A percentile compares a stretch with the other conserved stretches of the same genome.
Evolutionary conservation across 139 green algal genomes (phyloP).

Genomic region (Chlamydomonas eustigma): DNA sequence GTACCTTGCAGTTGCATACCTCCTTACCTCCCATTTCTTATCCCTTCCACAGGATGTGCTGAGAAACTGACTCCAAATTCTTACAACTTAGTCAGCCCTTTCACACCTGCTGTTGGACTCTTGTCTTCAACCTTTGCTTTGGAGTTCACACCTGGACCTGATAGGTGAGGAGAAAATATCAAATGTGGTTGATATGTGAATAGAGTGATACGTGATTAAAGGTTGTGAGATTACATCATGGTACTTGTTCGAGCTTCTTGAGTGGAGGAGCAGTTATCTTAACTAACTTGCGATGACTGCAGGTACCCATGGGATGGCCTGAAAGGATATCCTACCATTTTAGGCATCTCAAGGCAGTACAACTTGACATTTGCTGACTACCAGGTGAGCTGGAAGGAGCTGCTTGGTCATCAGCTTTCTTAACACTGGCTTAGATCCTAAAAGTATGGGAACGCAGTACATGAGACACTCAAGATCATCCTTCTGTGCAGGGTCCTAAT

Average conservation of each 20-base stretch:
- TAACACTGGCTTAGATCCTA: background rate
- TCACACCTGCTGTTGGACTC: conserved; percentile 28
- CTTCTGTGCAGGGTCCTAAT: background rate
- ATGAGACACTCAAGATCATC: too few species aligned
- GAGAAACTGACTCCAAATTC: conserved; percentile 28
- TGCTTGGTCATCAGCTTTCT: background rate
- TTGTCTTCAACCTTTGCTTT: conserved; percentile 37
- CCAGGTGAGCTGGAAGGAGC: conserved; percentile 11
- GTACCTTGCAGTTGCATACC: too few species aligned
- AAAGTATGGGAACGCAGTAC: too few species aligned
- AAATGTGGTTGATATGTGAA: too few species aligned
- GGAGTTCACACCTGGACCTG: conserved; percentile 38
- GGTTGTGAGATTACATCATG: too few species aligned
- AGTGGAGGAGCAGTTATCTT: too few species aligned
- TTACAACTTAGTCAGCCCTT: conserved; percentile 36
- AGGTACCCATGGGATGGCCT: conserved; percentile 12
- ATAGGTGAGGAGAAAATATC: too few species aligned
- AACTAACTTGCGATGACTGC: too few species aligned
- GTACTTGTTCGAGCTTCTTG: too few species aligned
- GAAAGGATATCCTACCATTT: conserved; percentile 40
- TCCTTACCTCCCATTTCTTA: background rate
- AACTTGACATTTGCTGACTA: conserved; percentile 44
- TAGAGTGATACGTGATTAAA: too few species aligned
- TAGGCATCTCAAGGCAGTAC: conserved; percentile 28
- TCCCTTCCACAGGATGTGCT: conserved; percentile 28